phyloP scores from a whole-genome alignment of 208 protist species.

The Crithidia brevicula region DNA sequence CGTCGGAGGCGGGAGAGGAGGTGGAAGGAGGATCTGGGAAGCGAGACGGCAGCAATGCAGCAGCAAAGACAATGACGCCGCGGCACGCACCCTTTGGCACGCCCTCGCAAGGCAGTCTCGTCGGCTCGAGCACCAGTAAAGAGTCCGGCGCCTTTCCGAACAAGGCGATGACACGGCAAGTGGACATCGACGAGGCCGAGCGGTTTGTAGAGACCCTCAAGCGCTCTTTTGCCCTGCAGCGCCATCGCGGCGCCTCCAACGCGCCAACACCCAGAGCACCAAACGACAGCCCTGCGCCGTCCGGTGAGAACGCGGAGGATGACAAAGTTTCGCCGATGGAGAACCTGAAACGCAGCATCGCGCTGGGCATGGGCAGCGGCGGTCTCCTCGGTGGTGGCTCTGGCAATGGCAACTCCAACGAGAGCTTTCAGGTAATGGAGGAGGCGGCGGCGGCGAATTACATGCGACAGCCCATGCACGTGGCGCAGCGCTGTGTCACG shows the following conservation, averaged over 20 bases:
- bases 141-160: neutral
- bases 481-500: conserved; percentile 12
- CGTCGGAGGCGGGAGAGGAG: neutral
- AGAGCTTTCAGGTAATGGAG: conserved; percentile 1
- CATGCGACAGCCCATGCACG: conserved; percentile 25
- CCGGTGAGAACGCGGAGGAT: neutral
- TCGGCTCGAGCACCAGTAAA: conserved; percentile 1
- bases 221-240: conserved; percentile 25
- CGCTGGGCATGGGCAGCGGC: neutral
- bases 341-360: neutral
- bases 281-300: neutral
- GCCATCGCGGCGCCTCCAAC: neutral
- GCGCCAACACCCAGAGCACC: neutral
- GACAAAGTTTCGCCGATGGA: no score
- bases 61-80: no score
- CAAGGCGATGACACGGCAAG: neutral
- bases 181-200: conserved; percentile 16
- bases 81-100: conserved; percentile 13
- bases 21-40: neutral
- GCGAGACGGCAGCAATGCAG: neutral
- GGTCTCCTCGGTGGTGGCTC: neutral
- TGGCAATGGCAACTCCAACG: neutral
- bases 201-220: conserved; percentile 27
- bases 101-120: conserved; percentile 6
- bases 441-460: conserved; percentile 19